Evolutionary conservation across 2,329 filamentous ascomycete genomes (phyloP).

Genomic region (Sclerotinia spermophila): DNA sequence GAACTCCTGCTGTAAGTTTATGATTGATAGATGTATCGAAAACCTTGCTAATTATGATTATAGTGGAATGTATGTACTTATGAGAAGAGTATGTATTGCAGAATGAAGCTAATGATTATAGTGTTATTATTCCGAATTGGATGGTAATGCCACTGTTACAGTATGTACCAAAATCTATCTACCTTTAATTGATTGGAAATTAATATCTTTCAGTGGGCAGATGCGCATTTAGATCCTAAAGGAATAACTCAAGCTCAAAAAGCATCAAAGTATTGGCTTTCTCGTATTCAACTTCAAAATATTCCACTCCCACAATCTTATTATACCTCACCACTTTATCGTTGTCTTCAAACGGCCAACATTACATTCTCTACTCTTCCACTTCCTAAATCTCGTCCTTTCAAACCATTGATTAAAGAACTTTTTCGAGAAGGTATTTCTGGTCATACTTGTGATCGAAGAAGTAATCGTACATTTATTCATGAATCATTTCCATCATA

Average conservation of each 20-base stretch:
- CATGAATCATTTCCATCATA: constrained; percentile 49
- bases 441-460: constrained; percentile 65
- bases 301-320: constrained; percentile 61
- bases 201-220: constrained; percentile 49
- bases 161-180: neutral
- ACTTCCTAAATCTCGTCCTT: constrained; percentile 49
- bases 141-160: constrained; percentile 58
- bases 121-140: constrained; percentile 63
- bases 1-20: constrained; percentile 49
- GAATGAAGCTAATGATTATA: constrained; percentile 27
- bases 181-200: too few relatives aligned
- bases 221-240: constrained; percentile 56
- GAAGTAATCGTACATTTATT: constrained; percentile 54
- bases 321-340: constrained; percentile 60
- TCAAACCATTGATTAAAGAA: constrained; percentile 61
- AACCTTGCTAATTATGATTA: neutral
- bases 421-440: constrained; percentile 62
- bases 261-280: constrained; percentile 57
- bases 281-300: constrained; percentile 48
- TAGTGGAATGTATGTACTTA: constrained; percentile 56
- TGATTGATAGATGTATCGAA: neutral
- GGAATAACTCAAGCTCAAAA: constrained; percentile 56
- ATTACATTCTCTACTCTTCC: constrained; percentile 55
- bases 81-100: neutral
- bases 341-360: constrained; percentile 60